Evolutionary conservation across 257 asterid genomes (phyloP).

Genomic region (Echites panduratus): DNA sequence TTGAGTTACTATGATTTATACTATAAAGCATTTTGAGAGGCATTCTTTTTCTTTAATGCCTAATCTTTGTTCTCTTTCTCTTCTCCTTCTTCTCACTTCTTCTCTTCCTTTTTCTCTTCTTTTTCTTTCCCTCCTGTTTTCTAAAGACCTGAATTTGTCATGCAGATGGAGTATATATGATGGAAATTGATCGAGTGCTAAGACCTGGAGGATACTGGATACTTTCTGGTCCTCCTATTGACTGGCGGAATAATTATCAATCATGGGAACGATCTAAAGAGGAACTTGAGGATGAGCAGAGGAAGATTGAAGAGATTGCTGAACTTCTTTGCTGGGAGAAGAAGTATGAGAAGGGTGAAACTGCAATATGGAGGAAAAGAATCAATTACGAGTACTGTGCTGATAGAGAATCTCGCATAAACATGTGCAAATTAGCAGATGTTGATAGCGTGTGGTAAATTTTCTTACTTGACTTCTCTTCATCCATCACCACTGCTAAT

Average conservation of each 20-base stretch:
- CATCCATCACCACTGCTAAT: neutral
- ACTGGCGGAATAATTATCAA: constrained; percentile 29
- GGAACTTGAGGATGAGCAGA: constrained; percentile 36
- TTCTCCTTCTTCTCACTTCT: neutral
- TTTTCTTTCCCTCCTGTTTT: constrained; percentile 1
- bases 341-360: constrained; percentile 32
- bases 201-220: constrained; percentile 49
- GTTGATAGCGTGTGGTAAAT: constrained; percentile 31
- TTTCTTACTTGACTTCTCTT: constrained; percentile 2
- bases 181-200: constrained; percentile 38
- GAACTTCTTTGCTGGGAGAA: constrained; percentile 42
- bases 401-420: constrained; percentile 27
- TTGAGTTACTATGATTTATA: neutral
- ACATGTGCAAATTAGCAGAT: constrained; percentile 23
- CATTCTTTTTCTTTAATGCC: neutral
- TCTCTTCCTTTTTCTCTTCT: neutral
- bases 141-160: neutral
- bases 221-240: constrained; percentile 45
- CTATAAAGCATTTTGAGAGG: neutral
- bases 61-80: neutral
- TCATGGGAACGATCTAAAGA: constrained; percentile 34
- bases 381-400: constrained; percentile 26
- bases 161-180: constrained; percentile 36
- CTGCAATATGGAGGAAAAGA: constrained; percentile 40
- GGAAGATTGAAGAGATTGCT: constrained; percentile 34